A percentile compares a stretch with the other conserved stretches of the same genome.
Conservation (phyloP, 2,329 filamentous ascomycete species). For the Colletotrichum sp. region DNA sequence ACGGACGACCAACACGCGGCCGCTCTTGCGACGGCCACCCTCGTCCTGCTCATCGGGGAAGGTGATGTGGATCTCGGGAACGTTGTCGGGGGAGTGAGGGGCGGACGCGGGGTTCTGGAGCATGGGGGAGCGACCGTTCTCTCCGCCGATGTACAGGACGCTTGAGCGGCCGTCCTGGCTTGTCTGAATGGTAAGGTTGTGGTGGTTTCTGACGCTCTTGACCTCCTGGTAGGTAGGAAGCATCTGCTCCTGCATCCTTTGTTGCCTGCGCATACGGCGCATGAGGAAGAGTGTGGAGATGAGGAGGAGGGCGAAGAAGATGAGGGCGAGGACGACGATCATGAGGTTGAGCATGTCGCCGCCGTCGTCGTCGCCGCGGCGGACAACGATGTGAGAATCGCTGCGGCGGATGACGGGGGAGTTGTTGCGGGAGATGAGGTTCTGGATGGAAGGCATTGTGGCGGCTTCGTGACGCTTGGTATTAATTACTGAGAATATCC, state of each 20-base stretch:
- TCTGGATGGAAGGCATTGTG: conserved; percentile 43
- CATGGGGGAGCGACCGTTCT: conserved; percentile 73
- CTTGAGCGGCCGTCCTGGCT: conserved; percentile 63
- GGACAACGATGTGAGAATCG: conserved; percentile 34
- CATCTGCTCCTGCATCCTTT: conserved; percentile 52
- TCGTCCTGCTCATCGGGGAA: conserved; percentile 96
- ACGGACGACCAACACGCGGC: conserved; percentile 88
- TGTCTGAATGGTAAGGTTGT: conserved; percentile 64
- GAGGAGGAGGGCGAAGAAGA: conserved; percentile 74
- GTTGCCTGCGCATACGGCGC: conserved; percentile 65
- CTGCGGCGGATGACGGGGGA: conserved; percentile 42
- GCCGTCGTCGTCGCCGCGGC: conserved; percentile 45
- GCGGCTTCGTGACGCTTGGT: neutral
- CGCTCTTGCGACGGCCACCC: conserved; percentile 79
- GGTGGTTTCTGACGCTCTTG: conserved; percentile 56
- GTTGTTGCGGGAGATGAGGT: conserved; percentile 42
- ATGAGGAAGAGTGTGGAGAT: conserved; percentile 74
- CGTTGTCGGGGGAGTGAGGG: conserved; percentile 78
- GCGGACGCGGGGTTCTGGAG: conserved; percentile 77
- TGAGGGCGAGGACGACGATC: conserved; percentile 78
- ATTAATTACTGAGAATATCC: neutral
- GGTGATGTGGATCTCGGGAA: conserved; percentile 97
- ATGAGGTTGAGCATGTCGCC: conserved; percentile 76
- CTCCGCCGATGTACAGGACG: conserved; percentile 74
- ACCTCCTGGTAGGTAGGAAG: conserved; percentile 75